Evolutionary conservation across 2,329 filamentous ascomycete genomes (phyloP).

Genomic region (Plectosphaerella cucumerina): DNA sequence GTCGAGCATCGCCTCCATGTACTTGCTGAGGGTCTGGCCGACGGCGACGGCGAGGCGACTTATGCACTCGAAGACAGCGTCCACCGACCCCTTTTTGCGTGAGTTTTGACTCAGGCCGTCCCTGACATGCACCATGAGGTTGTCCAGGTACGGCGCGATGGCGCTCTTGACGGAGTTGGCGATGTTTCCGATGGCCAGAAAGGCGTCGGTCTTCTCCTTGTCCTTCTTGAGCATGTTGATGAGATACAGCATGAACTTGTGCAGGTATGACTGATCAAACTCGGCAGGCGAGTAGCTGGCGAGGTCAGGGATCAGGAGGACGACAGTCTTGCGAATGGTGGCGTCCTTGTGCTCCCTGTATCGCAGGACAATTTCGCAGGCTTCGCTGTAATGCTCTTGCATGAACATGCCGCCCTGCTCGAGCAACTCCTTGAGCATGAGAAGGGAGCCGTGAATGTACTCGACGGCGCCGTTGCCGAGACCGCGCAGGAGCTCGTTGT

Average conservation of each 20-base stretch:
- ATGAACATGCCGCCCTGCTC: constrained; percentile 98
- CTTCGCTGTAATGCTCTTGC: constrained; percentile 88
- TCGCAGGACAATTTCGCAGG: constrained; percentile 87
- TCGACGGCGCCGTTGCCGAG: constrained; percentile 80
- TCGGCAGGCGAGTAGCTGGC: constrained; percentile 90
- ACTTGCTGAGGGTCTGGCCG: constrained; percentile 94
- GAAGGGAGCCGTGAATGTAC: constrained; percentile 85
- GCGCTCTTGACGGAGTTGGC: constrained; percentile 94
- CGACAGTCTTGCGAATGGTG: constrained; percentile 83
- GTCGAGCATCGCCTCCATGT: constrained; percentile 92
- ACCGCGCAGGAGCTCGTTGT: constrained; percentile 76
- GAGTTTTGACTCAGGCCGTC: constrained; percentile 84
- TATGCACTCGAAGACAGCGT: constrained; percentile 94
- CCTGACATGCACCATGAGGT: constrained; percentile 87
- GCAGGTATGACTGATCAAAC: constrained; percentile 81
- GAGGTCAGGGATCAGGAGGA: constrained; percentile 85
- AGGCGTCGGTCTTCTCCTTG: constrained; percentile 89
- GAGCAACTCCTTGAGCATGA: constrained; percentile 88
- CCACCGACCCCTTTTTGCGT: constrained; percentile 57
- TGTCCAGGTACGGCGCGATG: constrained; percentile 92
- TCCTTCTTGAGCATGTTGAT: constrained; percentile 92
- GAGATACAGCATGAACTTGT: constrained; percentile 96
- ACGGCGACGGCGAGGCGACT: constrained; percentile 94
- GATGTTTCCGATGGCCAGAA: constrained; percentile 92
- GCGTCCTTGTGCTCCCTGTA: constrained; percentile 90